Evolutionary conservation across 495 filamentous ascomycete species (phyloP).

Genomic region (Penicillium malachiteum): DNA sequence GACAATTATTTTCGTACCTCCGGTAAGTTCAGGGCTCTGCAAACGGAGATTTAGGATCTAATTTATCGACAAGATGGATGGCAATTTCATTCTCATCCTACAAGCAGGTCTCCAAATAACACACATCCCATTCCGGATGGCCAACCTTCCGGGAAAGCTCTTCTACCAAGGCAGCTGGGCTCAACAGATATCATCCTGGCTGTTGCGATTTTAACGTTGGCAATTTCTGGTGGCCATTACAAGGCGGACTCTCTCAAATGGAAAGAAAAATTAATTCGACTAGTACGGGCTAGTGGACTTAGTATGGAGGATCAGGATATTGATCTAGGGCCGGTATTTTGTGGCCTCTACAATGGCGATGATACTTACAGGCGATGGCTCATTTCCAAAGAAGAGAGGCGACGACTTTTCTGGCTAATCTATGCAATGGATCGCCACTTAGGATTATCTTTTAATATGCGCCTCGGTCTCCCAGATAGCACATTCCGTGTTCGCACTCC

Average conservation of each 20-base stretch:
- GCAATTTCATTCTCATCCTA: conserved; percentile 16
- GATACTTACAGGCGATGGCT: conserved; percentile 16
- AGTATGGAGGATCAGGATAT: conserved; percentile 26
- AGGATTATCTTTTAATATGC: conserved; percentile 50
- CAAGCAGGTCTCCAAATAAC: conserved; percentile 4
- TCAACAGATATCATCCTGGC: conserved; percentile 26
- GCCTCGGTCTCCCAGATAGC: conserved; percentile 45
- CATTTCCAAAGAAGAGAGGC: conserved; percentile 42
- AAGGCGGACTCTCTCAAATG: conserved; percentile 34
- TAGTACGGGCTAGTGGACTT: conserved; percentile 28
- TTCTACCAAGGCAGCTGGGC: conserved; percentile 16
- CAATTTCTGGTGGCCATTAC: conserved; percentile 32
- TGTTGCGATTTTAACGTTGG: conserved; percentile 25
- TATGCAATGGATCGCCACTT: conserved; percentile 52
- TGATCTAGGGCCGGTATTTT: conserved; percentile 19
- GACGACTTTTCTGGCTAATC: conserved; percentile 51
- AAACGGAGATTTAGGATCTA: not conserved
- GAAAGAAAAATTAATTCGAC: conserved; percentile 29
- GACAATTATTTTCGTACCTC: conserved; percentile 25
- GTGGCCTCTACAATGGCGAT: conserved; percentile 20
- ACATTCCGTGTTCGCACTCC: conserved; percentile 40
- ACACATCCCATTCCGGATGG: conserved; percentile 5
- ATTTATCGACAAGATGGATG: conserved; percentile 10
- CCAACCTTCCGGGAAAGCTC: conserved; percentile 7
- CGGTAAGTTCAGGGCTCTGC: conserved; percentile 5